Percentiles rank a stretch among this genome's conserved stretches.
phyloP scores from a whole-genome alignment of 2,329 filamentous ascomycete genomes.

The Lasiodiplodia gonubiensis region DNA sequence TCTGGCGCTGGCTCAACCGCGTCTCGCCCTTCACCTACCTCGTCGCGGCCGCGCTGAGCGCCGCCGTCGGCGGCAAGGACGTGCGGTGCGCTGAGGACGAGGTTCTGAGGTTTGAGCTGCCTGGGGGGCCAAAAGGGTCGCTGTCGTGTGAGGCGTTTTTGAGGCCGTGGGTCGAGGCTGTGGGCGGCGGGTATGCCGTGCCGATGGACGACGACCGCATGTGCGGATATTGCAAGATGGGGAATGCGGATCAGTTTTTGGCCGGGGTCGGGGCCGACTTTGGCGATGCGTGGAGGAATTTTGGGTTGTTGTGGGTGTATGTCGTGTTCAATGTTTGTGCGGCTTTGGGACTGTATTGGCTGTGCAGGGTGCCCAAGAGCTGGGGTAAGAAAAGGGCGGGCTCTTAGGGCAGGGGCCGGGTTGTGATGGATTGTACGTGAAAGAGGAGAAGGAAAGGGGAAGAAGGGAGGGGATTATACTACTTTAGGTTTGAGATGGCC shows the following conservation, averaged over 20 bases:
- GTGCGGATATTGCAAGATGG: conserved; percentile 47
- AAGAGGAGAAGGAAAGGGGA: neutral
- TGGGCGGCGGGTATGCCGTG: conserved; percentile 43
- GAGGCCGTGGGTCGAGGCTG: conserved; percentile 51
- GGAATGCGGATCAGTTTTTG: conserved; percentile 45
- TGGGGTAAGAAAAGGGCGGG: conserved; percentile 31
- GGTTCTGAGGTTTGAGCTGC: conserved; percentile 62
- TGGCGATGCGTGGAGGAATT: conserved; percentile 53
- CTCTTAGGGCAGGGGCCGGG: neutral
- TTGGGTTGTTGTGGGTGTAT: conserved; percentile 56
- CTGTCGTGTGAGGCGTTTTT: conserved; percentile 68
- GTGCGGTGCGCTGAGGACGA: conserved; percentile 75
- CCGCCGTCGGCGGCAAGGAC: conserved; percentile 69
- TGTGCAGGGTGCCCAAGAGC: conserved; percentile 53
- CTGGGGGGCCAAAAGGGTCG: conserved; percentile 33
- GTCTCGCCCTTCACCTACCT: conserved; percentile 84
- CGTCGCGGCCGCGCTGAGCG: conserved; percentile 72
- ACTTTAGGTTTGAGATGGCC: too few relatives aligned
- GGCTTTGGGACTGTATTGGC: conserved; percentile 56
- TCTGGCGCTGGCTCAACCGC: conserved; percentile 87
- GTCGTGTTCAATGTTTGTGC: conserved; percentile 54
- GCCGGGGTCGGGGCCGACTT: conserved; percentile 44
- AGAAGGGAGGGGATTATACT: too few relatives aligned
- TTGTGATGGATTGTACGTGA: neutral
- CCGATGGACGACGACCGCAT: conserved; percentile 37